Evolutionary conservation across 2,329 filamentous ascomycete species (phyloP).

Genomic region (Aspergillus hortae): DNA sequence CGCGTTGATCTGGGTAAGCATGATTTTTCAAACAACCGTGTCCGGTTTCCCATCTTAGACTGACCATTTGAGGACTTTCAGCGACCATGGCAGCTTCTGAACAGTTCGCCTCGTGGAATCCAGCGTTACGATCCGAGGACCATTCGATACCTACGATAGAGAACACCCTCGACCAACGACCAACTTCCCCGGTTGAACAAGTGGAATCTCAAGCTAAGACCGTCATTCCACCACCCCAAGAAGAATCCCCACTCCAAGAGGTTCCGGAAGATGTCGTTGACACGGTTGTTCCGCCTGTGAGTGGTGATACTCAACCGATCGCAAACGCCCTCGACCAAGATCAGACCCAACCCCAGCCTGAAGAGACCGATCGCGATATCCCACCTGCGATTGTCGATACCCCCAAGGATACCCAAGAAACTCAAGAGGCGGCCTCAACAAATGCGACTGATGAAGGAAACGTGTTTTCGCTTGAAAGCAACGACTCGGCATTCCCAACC

Average conservation of each 20-base stretch:
- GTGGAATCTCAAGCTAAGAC: background rate
- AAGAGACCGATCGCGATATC: background rate
- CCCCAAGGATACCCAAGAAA: background rate
- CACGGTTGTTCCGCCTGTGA: background rate
- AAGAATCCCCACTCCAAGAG: background rate
- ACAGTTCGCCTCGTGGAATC: constrained; percentile 50
- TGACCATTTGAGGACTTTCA: constrained; percentile 8
- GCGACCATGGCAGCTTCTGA: constrained; percentile 23
- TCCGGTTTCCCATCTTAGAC: constrained; percentile 15
- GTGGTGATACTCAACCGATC: background rate
- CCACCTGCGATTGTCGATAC: background rate
- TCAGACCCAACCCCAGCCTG: background rate
- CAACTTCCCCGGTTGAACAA: background rate
- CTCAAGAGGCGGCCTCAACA: background rate
- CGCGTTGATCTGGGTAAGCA: constrained; percentile 14
- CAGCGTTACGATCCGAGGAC: constrained; percentile 49
- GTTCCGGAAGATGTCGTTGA: background rate
- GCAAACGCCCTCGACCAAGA: background rate
- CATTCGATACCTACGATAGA: constrained; percentile 14
- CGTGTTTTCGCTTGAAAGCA: background rate
- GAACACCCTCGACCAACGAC: constrained; percentile 5
- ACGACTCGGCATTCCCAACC: background rate
- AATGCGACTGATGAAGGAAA: background rate
- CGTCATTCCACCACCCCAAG: background rate
- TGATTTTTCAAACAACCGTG: constrained; percentile 20